Conservation (phyloP, 805 yeast species). For the Metschnikowia hibisci region DNA sequence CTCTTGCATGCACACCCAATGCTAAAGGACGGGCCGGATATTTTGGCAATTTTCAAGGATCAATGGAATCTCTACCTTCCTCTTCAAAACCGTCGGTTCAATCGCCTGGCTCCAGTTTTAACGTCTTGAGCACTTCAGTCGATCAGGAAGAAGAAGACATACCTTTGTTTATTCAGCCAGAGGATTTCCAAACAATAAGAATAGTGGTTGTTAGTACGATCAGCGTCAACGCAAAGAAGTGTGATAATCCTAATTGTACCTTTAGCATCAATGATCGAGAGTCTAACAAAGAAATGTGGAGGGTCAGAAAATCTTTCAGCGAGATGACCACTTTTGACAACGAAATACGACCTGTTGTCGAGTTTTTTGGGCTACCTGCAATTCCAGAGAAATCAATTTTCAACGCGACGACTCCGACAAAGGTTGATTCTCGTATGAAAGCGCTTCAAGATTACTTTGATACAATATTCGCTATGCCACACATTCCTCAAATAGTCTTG, state of each 20-base stretch:
- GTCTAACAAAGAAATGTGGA: constrained; percentile 66
- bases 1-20: constrained; percentile 2
- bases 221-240: constrained; percentile 30
- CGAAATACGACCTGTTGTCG: constrained; percentile 49
- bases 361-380: constrained; percentile 53
- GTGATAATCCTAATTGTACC: constrained; percentile 57
- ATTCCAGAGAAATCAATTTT: constrained; percentile 65
- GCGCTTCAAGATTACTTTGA: constrained; percentile 57
- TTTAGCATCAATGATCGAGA: constrained; percentile 62
- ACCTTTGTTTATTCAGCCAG: constrained; percentile 55
- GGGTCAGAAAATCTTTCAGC: constrained; percentile 58
- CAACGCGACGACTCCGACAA: constrained; percentile 54
- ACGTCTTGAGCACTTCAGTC: constrained; percentile 17
- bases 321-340: constrained; percentile 61
- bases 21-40: neutral
- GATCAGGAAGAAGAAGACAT: constrained; percentile 36
- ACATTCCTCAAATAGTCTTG: constrained; percentile 51
- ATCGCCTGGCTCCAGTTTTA: constrained; percentile 15
- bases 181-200: constrained; percentile 49
- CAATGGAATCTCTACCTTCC: constrained; percentile 1
- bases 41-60: neutral
- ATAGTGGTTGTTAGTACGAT: constrained; percentile 50
- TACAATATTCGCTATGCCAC: constrained; percentile 53
- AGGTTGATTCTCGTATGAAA: constrained; percentile 58
- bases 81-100: constrained; percentile 1